Evolutionary conservation across 2,329 filamentous ascomycete species (phyloP), one percentile per base, ranked within the genome.

Genomic region (Botrytis fabae): DNA sequence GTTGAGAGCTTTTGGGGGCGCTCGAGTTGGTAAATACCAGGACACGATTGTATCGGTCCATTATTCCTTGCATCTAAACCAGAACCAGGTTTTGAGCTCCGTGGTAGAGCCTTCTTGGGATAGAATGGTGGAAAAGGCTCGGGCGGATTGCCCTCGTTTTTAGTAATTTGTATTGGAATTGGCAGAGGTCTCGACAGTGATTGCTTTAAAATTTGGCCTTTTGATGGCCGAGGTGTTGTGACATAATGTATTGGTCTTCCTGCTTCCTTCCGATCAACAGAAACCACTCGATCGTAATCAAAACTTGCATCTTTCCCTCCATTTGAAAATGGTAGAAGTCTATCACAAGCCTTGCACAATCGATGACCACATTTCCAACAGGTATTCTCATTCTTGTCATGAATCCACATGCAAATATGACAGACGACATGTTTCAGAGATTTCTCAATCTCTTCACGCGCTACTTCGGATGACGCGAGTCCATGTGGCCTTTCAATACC

Each of bases 311-410:
- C 64, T 54, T 28, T 68, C 9, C 48, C 46, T 42, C 25, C 48
- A 7, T 32, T 28, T 16, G 35, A 54, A 32, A 28, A 68, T 2
- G 48, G 10, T 9, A 46, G 54, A 14, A 68, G 48, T 54, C 48
- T 42, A 64, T 77, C 76, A 75, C 87, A 89, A 71, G 84, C 84
- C 46, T 80, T 75, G 75, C 87, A 89, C 25, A 86, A 83, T 16
- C 81, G 82, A 77, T 89, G 87, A 1, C 85, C 85, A 75, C 87
- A 89, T 60, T 82, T 82, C 44, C 81, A 78, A 75, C 86, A 89
- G 63, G 82, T 81, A 14, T 80, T 80, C 44, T 81, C 80, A 20
- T 81, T 80, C 62, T 77, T 80, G 54, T 85, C 82, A 59, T 80
- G 76, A 35, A 73, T 81, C 62, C 83, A 82, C 20, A 83, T 84